Evolutionary conservation across 768 basidiomycete species (phyloP).

Genomic region (Rhodotorula babjevae): DNA sequence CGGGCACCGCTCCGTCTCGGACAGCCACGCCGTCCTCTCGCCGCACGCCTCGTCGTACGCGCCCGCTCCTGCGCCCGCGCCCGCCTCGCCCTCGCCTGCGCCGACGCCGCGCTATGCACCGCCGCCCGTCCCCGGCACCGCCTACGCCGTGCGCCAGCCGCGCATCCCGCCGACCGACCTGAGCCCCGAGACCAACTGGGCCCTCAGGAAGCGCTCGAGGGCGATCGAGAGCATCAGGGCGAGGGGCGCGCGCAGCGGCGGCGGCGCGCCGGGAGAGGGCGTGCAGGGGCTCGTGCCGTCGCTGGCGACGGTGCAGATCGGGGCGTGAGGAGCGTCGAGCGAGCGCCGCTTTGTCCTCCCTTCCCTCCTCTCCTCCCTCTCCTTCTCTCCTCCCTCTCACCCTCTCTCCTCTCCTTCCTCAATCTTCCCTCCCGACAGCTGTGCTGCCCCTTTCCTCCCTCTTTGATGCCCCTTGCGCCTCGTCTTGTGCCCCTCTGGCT

Average conservation of each 20-base stretch:
- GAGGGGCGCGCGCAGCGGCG: background rate
- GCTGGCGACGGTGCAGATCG: background rate
- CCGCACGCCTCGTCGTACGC: background rate
- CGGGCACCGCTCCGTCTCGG: background rate
- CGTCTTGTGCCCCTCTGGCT: no score
- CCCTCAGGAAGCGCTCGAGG: background rate
- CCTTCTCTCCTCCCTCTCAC: no score
- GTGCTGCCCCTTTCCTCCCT: no score
- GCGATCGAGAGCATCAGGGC: background rate
- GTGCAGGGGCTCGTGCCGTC: background rate
- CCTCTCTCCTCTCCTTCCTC: no score
- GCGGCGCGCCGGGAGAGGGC: background rate
- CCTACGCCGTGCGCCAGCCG: conserved; percentile 16
- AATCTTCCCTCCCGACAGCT: no score
- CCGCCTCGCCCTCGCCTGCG: background rate
- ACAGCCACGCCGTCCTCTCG: background rate
- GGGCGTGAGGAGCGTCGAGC: background rate
- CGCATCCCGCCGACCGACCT: conserved; percentile 26
- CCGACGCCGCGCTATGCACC: background rate
- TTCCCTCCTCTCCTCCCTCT: no score
- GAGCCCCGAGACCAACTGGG: conserved; percentile 1
- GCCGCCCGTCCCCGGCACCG: conserved; percentile 12
- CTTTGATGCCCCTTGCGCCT: no score
- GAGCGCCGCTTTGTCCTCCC: no score
- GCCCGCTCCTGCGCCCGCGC: no score